Evolutionary conservation across 805 yeast genomes (phyloP), one percentile per base, ranked within the genome.

Genomic region (Cyberlindnera mycetangii): DNA sequence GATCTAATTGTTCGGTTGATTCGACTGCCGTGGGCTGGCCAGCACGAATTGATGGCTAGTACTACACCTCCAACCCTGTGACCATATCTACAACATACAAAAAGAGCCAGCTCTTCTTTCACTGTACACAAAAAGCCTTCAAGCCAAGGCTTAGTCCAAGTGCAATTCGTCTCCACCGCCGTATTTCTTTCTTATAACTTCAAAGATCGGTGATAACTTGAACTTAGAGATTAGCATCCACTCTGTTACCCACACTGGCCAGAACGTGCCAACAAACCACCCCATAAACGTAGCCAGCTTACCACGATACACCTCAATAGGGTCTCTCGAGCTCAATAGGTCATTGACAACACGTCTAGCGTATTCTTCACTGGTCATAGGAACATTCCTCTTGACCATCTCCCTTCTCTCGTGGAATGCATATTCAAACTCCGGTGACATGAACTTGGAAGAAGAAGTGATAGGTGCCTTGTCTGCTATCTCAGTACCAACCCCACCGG

Each of bases 401-500:
- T 68, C 61, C 53, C 75, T 75, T 60, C 92, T 71, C 32, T 59
- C 64, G 19, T 59, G 65, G 47, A 83, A 66, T 0, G 83, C 75
- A 18, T 65, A 68, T 18, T 61, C 58, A 42, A 81, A 79, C 40
- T 75, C 85, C 3, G 76, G 74, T 34, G 62, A 65, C 46, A 75
- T 68, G 57, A 70, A 84, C 36, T 78, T 56, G 0, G 90, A 83
- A 20, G 58, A 63, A n/a, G 61, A 62, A 3, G 86, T 84, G 28
- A 84, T 60, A 1, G 78, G 73, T 52, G 88, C 70, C 3, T 68
- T 76, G 53, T 85, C 92, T 0, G 81, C 85, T 53, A 86, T 83
- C 45, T 80, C 71, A 0, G 93, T 83, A 18, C 67, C 66, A 24
- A 86, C 93, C 30, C 86, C 92, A 24, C 95, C 95, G 8, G 93